Base-by-base conservation (phyloP, 1,284 basidiomycete species). In the Hymenochaete sp. region DNA sequence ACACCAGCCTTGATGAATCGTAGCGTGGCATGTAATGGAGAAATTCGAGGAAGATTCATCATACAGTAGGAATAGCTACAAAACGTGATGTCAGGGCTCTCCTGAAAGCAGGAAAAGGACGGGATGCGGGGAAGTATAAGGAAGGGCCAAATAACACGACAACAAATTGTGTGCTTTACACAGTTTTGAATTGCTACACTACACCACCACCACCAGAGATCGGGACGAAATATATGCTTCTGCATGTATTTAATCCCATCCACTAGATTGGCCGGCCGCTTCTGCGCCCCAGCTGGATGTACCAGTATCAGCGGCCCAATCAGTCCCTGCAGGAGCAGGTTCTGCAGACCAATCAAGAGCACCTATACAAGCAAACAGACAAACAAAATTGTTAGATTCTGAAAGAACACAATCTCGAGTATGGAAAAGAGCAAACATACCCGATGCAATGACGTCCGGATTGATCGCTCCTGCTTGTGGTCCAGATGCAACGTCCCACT, bases 311-410 rank as follows among this genome's bases (percentile, higher is more conserved):
- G 86, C 88, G 58, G 88, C 70, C 90, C 91, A 93, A 71, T 93
- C 91, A 44, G 68, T 75, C 42, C 57, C 67, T 41, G 70, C 61
- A 31, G 55, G 45, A 50, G 71, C 62, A 42, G 75, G 65, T 45
- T 89, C 84, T 35, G 81, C 84, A 54, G 84, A 68, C 90, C 89
- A 93, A 70, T 93, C 90, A 58, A 92, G 77, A 51, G 73, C 77
- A 70, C 77, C 81, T 83, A 60, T 24, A 48, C 52, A 41, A 2
- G 50, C 45, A 52, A 37, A 46, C 47, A 29, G 31, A 13, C 21
- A 27, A 8, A 24, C 24, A 31, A 13, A 36, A 38, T 42, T 32
- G 24, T 48, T 35, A 9, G 36, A 4, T 26, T n/a, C 10, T 5
- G 6, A 51, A 38, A 45, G 10, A 27, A 11, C n/a, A 21, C 9